phyloP scores from a whole-genome alignment of 805 yeast species.

The Metschnikowia peoriensis region DNA sequence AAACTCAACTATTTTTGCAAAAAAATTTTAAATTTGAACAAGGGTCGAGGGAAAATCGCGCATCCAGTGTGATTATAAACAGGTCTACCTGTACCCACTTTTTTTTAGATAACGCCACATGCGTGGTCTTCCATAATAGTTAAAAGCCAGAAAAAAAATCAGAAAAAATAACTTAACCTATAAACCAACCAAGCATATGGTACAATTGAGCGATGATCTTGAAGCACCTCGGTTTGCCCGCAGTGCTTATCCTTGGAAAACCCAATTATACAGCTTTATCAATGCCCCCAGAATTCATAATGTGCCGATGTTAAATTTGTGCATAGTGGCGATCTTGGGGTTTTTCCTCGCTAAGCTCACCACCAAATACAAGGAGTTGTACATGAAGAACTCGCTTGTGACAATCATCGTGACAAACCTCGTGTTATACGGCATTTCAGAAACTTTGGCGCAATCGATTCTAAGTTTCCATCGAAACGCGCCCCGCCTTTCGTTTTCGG shows the following conservation, averaged over 20 bases:
- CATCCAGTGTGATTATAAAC: too few species aligned
- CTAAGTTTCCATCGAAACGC: slow-evolving; percentile 23
- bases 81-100: too few species aligned
- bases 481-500: slow-evolving; percentile 3
- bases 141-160: background rate
- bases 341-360: slow-evolving; percentile 51
- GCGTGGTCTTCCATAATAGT: background rate
- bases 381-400: slow-evolving; percentile 62
- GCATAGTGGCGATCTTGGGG: slow-evolving; percentile 49
- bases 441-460: slow-evolving; percentile 80
- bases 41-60: too few species aligned
- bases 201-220: slow-evolving; percentile 7
- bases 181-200: background rate
- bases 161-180: too few species aligned
- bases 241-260: background rate
- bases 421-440: slow-evolving; percentile 86
- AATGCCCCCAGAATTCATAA: slow-evolving; percentile 41
- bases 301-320: slow-evolving; percentile 57
- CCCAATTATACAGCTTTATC: slow-evolving; percentile 17
- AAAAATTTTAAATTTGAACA: too few species aligned
- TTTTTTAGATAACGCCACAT: background rate
- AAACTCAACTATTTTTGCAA: too few species aligned
- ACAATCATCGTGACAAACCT: slow-evolving; percentile 81
- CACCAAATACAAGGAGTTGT: slow-evolving; percentile 56
- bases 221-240: background rate